phyloP scores from a whole-genome alignment of 2,329 filamentous ascomycete species.

The Cladosporium sp. region DNA sequence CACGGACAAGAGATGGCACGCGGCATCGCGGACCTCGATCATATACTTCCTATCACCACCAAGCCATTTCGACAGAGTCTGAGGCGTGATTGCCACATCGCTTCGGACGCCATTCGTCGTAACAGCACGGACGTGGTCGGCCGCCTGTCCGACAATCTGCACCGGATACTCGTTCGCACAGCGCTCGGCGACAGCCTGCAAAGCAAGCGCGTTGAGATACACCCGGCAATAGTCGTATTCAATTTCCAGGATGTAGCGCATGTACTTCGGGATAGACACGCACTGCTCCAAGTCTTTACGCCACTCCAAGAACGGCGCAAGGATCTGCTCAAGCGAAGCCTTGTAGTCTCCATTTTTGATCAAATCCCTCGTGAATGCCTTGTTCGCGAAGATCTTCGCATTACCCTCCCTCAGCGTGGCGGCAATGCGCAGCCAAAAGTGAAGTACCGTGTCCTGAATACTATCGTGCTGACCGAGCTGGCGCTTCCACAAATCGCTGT shows the following conservation, averaged over 20 bases:
- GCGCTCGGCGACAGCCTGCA: constrained; percentile 91
- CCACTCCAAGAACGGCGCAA: constrained; percentile 73
- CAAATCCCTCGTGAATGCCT: constrained; percentile 79
- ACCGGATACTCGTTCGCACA: constrained; percentile 67
- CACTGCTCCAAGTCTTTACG: constrained; percentile 72
- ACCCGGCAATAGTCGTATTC: constrained; percentile 94
- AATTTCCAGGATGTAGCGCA: constrained; percentile 75
- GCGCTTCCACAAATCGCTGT: constrained; percentile 27
- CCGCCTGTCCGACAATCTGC: constrained; percentile 21
- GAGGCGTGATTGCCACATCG: constrained; percentile 40
- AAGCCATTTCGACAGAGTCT: constrained; percentile 44
- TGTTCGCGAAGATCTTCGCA: constrained; percentile 77
- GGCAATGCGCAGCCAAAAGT: constrained; percentile 92
- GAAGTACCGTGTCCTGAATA: constrained; percentile 53
- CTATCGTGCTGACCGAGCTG: constrained; percentile 25
- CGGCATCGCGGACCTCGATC: constrained; percentile 67
- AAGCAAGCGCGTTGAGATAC: constrained; percentile 86
- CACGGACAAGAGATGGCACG: constrained; percentile 67
- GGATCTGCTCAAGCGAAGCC: constrained; percentile 71
- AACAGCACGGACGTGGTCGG: constrained; percentile 18
- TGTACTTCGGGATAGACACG: constrained; percentile 46
- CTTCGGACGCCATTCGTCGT: constrained; percentile 31
- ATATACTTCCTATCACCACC: constrained; percentile 57
- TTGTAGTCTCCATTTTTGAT: constrained; percentile 83
- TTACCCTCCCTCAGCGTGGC: constrained; percentile 89